Conservation (phyloP, 148 eudicot species). For the Nyssa sinensis region DNA sequence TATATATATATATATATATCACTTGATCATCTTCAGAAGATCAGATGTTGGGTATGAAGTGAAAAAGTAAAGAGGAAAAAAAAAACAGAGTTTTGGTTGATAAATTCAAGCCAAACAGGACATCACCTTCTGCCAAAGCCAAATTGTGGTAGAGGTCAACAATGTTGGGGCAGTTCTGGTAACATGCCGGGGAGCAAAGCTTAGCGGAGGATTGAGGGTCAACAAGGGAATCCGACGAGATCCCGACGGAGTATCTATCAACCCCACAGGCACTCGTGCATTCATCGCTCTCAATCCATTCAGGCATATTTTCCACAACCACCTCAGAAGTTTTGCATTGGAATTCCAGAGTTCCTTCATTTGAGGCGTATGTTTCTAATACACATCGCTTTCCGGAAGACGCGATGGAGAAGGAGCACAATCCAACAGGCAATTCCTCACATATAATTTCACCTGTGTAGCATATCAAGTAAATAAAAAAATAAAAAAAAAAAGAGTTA, state of each 20-base stretch:
- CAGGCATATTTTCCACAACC: constrained; percentile 19
- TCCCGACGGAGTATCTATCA: constrained; percentile 27
- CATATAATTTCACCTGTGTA: constrained; percentile 29
- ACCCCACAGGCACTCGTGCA: constrained; percentile 32
- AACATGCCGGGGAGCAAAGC: constrained; percentile 34
- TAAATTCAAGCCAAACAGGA: neutral
- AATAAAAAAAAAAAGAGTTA: neutral
- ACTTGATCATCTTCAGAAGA: no score
- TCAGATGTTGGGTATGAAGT: no score
- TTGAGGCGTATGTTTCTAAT: constrained; percentile 14
- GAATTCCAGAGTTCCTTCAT: neutral
- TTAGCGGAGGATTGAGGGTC: constrained; percentile 8
- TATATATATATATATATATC: neutral
- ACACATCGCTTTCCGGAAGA: constrained; percentile 32
- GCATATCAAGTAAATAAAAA: neutral
- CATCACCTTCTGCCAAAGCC: constrained; percentile 42
- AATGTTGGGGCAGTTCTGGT: constrained; percentile 38
- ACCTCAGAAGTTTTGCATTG: constrained; percentile 33
- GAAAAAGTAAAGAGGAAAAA: neutral
- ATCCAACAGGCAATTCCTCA: constrained; percentile 16
- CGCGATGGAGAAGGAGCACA: constrained; percentile 30
- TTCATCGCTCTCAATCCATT: constrained; percentile 27
- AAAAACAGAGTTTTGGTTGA: neutral
- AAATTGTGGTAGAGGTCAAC: constrained; percentile 39
- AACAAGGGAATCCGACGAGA: constrained; percentile 35